Conservation (phyloP, 371 early-diverging fungal species). For the Blastocladiella emersonii region DNA sequence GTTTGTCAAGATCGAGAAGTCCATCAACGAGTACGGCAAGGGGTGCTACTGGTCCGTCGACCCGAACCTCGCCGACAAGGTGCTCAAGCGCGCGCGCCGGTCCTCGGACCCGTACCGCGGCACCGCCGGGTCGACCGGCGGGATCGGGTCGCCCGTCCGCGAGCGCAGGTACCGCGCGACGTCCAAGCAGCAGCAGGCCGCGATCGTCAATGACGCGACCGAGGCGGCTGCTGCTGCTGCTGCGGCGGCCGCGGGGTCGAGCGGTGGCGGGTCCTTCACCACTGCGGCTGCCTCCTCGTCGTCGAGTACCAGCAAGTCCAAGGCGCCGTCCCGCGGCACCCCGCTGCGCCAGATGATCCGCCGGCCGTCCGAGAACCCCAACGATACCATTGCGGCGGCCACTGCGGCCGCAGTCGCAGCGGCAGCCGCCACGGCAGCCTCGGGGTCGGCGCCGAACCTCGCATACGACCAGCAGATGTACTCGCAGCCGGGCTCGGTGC, state of each 20-base stretch:
- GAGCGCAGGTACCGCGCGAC: not conserved
- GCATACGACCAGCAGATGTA: no score
- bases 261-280: not conserved
- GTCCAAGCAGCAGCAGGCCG: not conserved
- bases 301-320: no score
- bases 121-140: no score
- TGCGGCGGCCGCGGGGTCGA: no score
- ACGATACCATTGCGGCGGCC: not conserved
- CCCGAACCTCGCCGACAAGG: slow-evolving; percentile 8
- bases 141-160: not conserved
- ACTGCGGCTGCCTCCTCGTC: not conserved
- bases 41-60: slow-evolving; percentile 92
- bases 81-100: not conserved
- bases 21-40: slow-evolving; percentile 81
- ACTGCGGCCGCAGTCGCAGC: no score
- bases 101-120: not conserved
- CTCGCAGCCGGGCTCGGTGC: no score
- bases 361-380: not conserved
- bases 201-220: no score
- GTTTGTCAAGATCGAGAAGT: slow-evolving; percentile 77
- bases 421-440: no score
- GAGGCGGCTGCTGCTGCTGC: no score
- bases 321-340: not conserved
- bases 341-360: not conserved
- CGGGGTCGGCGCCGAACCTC: no score